Conservation (phyloP, 2,329 filamentous ascomycete species). For the Zelopaecilomyces penicillatus region DNA sequence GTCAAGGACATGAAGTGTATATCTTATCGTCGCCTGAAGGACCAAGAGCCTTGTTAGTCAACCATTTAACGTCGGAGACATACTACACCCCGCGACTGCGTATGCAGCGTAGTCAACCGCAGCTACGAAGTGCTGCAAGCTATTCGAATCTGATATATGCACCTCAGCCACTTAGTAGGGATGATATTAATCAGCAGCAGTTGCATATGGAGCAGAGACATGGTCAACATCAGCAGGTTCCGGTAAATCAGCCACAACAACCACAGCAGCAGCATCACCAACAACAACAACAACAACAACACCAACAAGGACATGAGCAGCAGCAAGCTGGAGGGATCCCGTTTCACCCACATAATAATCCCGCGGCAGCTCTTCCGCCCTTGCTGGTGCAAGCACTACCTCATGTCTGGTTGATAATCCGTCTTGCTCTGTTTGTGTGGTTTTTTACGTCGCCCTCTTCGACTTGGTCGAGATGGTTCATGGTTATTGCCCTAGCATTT, state of each 20-base stretch:
- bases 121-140: conserved; percentile 15
- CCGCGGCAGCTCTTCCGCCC: conserved; percentile 23
- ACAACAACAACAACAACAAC: conserved; percentile 19
- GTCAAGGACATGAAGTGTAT: conserved; percentile 43
- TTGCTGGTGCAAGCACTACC: conserved; percentile 39
- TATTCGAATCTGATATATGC: conserved; percentile 7
- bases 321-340: conserved; percentile 13
- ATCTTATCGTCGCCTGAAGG: conserved; percentile 53
- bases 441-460: conserved; percentile 52
- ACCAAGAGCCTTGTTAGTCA: conserved; percentile 49
- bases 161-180: conserved; percentile 3
- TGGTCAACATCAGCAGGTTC: conserved; percentile 10
- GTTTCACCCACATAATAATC: conserved; percentile 33
- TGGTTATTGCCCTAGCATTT: conserved; percentile 44
- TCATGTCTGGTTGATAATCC: conserved; percentile 53
- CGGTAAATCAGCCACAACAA: conserved; percentile 18
- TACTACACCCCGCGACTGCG: conserved; percentile 40
- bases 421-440: conserved; percentile 53
- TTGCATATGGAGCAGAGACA: conserved; percentile 10
- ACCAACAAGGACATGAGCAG: conserved; percentile 14
- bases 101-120: conserved; percentile 18
- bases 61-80: conserved; percentile 37
- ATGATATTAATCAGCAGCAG: conserved; percentile 12
- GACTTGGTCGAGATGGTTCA: conserved; percentile 52
- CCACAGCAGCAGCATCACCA: conserved; percentile 13